Evolutionary conservation across 2,329 filamentous ascomycete genomes (phyloP), one percentile per base, ranked within the genome.

Genomic region (Beauveria brongniartii): DNA sequence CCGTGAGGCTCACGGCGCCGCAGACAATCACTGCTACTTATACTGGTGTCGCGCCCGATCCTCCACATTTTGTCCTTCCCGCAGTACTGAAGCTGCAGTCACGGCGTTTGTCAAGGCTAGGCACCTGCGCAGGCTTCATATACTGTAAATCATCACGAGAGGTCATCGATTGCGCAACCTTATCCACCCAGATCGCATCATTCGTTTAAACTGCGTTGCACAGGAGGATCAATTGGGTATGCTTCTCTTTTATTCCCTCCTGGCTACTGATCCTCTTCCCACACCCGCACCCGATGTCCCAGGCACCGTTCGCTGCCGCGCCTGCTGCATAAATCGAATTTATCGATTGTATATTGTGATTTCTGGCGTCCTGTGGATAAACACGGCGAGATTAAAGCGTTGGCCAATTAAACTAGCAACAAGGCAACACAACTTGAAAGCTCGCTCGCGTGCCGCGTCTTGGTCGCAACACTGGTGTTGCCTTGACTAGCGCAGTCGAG

Each of bases 331-430:
- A 62, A 55, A 55, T 56, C 50, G 51, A 59, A 59, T n/a, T 60
- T 24, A 28, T 53, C 60, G 60, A 57, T 46, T 61, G 60, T 61
- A 61, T 58, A 61, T 58, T 61, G 60, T 61, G 60, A 61, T 52
- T 40, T 18, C 53, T 58, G 53, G 47, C 47, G 12, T 57, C 26
- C 10, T 57, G 53, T 61, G 60, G 60, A 58, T 61, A 61, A 61
- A 40, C 60, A 61, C 53, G 48, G 20, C 53, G 57, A 47, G 47
- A 58, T 40, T 52, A 57, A 61, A 41, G 54, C 47, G 53, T 53
- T 61, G 46, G 53, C 54, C 60, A 61, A 57, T 57, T 61, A 61
- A 61, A 56, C 47, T 61, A 61, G 58, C 58, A 55, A 50, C 43
- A 48, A 43, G 30, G 43, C 24, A 14, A 37, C 30, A 34, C 34